A percentile compares a stretch with the other conserved stretches of the same genome.
Evolutionary conservation across 2,329 filamentous ascomycete species (phyloP).

Genomic region (Lachnellula suecica): DNA sequence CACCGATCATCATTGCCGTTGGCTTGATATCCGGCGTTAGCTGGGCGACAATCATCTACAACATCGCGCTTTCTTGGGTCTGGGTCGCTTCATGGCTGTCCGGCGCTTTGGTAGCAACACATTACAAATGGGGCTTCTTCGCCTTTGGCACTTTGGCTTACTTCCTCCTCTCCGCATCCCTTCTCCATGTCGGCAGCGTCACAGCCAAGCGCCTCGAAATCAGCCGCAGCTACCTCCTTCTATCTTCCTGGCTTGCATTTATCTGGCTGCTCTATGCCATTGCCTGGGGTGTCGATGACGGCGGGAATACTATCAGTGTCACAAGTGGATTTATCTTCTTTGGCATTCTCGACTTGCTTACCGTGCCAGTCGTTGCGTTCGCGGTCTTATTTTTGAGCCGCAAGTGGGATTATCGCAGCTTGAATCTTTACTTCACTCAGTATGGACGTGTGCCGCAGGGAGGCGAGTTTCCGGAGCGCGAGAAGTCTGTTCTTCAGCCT

Average conservation of each 20-base stretch:
- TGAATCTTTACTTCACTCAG: constrained; percentile 30
- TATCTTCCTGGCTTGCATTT: constrained; percentile 56
- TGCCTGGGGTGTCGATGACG: constrained; percentile 62
- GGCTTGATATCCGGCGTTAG: constrained; percentile 63
- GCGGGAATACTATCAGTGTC: constrained; percentile 62
- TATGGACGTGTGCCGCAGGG: constrained; percentile 25
- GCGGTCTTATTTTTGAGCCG: constrained; percentile 14
- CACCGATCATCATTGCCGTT: constrained; percentile 57
- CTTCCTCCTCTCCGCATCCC: constrained; percentile 57
- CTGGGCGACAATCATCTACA: constrained; percentile 61
- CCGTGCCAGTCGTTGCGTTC: constrained; percentile 49
- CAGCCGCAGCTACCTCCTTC: constrained; percentile 50
- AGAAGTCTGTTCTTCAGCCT: constrained; percentile 10
- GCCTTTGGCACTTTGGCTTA: constrained; percentile 54
- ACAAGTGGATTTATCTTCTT: constrained; percentile 69
- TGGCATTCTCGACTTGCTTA: constrained; percentile 62
- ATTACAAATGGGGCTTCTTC: constrained; percentile 70
- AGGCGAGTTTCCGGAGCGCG: constrained; percentile 16
- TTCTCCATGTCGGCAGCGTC: constrained; percentile 53
- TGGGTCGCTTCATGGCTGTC: constrained; percentile 66
- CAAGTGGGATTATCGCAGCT: constrained; percentile 20
- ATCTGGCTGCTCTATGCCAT: constrained; percentile 65
- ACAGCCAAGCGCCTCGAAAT: constrained; percentile 57
- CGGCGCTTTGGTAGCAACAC: constrained; percentile 58
- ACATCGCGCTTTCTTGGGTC: constrained; percentile 59